These are phyloP conservation scores for Rubus idaeus DNA, from an alignment of 306 rosid species.

Conservation along the genomic window DNA sequence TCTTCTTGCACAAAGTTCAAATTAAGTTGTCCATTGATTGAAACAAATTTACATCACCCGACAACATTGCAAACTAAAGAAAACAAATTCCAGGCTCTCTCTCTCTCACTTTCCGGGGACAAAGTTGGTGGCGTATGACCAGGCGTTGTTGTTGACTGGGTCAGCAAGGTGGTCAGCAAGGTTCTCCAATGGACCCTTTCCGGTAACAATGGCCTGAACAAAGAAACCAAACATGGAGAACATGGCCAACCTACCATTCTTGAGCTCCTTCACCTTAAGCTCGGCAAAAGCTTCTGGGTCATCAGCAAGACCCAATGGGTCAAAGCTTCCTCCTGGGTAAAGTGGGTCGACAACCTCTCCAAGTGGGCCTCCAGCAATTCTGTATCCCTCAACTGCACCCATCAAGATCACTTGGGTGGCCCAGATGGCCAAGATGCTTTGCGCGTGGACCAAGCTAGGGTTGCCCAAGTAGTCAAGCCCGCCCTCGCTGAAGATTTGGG, in stretches of 20 bases:
- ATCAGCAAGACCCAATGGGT: conserved; percentile 62
- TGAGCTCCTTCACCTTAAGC: conserved; percentile 59
- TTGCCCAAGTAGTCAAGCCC: conserved; percentile 69
- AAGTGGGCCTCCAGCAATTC: conserved; percentile 62
- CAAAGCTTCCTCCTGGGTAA: conserved; percentile 67
- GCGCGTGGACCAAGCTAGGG: conserved; percentile 65
- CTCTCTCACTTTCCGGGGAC: conserved; percentile 61
- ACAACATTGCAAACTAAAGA: not conserved
- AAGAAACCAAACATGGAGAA: conserved; percentile 67
- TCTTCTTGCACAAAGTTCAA: conserved; percentile 15
- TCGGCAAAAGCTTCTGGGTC: conserved; percentile 71
- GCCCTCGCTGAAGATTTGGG: conserved; percentile 66
- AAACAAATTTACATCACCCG: conserved; percentile 28
- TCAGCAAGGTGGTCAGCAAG: conserved; percentile 64
- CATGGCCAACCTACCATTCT: conserved; percentile 63
- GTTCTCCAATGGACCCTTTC: conserved; percentile 64
- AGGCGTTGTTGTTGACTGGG: conserved; percentile 67
- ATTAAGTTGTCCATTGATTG: conserved; percentile 10
- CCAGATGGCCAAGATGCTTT: conserved; percentile 65
- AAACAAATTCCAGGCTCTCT: not conserved
- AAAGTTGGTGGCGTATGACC: conserved; percentile 69
- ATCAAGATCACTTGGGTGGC: conserved; percentile 57
- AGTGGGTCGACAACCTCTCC: conserved; percentile 58
- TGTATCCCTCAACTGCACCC: conserved; percentile 64
- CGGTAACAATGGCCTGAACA: conserved; percentile 61